Evolutionary conservation across 1,284 basidiomycete species (phyloP), one percentile per base, ranked within the genome.

Genomic region (Blastosporella zonata): DNA sequence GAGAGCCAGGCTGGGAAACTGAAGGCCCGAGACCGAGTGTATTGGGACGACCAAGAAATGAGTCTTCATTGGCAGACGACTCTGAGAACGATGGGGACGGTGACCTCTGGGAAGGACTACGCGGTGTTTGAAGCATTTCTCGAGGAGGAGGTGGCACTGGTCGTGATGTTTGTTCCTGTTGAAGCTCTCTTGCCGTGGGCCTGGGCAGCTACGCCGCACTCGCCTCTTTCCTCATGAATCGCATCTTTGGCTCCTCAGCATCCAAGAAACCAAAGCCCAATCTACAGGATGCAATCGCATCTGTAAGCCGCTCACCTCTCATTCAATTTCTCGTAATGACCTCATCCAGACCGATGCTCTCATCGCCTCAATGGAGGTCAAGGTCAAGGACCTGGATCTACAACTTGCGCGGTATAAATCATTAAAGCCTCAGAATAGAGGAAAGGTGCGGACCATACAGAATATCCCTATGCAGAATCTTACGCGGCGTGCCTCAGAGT

Each of bases 321-420:
- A 20, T 17, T 13, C 15, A 17, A 46, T 36, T 37, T 31, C 18
- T 36, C 36, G 34, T 41, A 43, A 50, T 54, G 41, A 50, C 36
- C 43, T 15, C 44, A 55, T 61, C 38, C 62, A 95, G 85, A 98
- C 95, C 64, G 97, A 99, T 67, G 68, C 81, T 0, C 83, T 97
- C 38, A 82, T 94, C 62, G 88, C 88, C 41, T 85, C 88, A 7
- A 92, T 98, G 58, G 93, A 99, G 67, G 94, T 97, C 64, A 99
- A 99, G 78, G 78, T 99, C 59, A 90, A 90, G 72, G 98, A 99
- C 67, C 81, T 99, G 20, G 96, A 99, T 65, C 93, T 87, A 4
- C 97, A 99, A 65, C 80, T 99, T 25, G 79, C 76, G 34, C 78
- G 91, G 46, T 99, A 97, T 74, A 94, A 96, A 71, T 94, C 99